Base-by-base conservation (phyloP, 2,329 filamentous ascomycete species). In the Colletotrichum spinosum region DNA sequence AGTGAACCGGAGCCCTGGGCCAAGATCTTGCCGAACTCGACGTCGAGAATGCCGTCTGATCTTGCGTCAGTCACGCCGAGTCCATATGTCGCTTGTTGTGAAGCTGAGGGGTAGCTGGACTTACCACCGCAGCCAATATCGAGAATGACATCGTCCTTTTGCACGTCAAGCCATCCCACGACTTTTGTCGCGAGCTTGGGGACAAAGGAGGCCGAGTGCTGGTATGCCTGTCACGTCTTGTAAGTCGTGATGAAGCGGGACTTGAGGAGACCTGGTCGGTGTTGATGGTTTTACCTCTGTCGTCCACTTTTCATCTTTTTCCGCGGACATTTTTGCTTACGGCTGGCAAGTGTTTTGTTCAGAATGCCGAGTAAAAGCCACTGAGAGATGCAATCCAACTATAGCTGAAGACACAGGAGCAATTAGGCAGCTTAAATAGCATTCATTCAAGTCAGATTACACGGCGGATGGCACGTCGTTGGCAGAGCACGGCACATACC, bases 81-180 rank as follows among this genome's bases (percentile, higher is more conserved):
- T 25, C 25, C 13, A 15, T 1, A 11, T 7, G 35, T 1, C 53
- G 2, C 11, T 71, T 50, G 25, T 35, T 15, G 13, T 8, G 11
- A 25, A 9, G 3, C 39, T 17, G 33, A 44, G 11, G 39, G 10
- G n/a, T 52, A 13, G 12, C 3, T 15, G 48, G 39, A 35, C 78
- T 67, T 62, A 86, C 85, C 88, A 48, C 89, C 88, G 69, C 88
- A 91, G 12, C 88, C 88, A 57, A 91, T 76, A 68, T 91, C 88
- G 2, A 91, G 78, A 25, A 91, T 81, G 13, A 78, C 73, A 71
- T 91, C 88, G 68, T 86, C 83, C 35, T 82, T 79, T 62, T 87
- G 80, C 0, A 88, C 81, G 68, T 88, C 82, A 0, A 91, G 79
- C 83, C 86, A 90, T 50, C 80, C 74, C 10, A 89, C 70, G 6